phyloP scores from a whole-genome alignment of 345 rosid genomes.

The Brassica cretica region DNA sequence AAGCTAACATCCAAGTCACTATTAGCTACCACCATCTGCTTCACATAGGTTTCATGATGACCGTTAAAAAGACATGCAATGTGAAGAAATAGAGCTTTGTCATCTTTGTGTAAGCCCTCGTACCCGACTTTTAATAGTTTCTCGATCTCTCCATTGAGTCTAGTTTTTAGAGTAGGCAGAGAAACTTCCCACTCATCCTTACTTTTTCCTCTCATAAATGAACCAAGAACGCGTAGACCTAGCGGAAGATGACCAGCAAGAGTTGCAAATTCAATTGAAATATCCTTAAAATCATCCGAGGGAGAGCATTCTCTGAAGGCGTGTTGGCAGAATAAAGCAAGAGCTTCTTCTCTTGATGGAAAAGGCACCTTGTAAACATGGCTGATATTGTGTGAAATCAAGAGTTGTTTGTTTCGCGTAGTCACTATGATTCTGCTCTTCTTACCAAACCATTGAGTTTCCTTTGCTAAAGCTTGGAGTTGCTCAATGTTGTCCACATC shows the following conservation, averaged over 20 bases:
- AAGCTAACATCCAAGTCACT: background rate
- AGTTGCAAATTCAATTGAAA: background rate
- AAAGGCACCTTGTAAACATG: background rate
- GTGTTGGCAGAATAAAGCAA: background rate
- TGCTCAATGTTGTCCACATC: background rate
- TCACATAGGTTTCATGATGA: background rate
- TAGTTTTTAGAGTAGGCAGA: background rate
- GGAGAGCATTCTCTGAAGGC: background rate
- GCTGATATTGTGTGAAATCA: background rate
- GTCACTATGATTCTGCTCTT: background rate
- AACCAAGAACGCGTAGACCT: background rate
- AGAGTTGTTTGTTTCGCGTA: background rate
- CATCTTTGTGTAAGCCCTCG: background rate
- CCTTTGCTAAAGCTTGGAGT: background rate
- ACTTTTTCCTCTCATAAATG: background rate
- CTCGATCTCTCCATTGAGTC: background rate
- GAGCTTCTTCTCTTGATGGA: background rate
- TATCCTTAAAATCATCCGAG: background rate
- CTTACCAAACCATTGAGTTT: background rate
- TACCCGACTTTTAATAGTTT: background rate
- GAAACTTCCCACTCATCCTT: background rate
- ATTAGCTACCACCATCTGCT: slow-evolving; percentile 3
- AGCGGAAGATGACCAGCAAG: background rate
- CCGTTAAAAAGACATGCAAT: background rate
- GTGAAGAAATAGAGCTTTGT: background rate